These are phyloP conservation scores for Babesia sp. DNA, from an alignment of 169 alveolate species.

Conservation along the genomic window DNA sequence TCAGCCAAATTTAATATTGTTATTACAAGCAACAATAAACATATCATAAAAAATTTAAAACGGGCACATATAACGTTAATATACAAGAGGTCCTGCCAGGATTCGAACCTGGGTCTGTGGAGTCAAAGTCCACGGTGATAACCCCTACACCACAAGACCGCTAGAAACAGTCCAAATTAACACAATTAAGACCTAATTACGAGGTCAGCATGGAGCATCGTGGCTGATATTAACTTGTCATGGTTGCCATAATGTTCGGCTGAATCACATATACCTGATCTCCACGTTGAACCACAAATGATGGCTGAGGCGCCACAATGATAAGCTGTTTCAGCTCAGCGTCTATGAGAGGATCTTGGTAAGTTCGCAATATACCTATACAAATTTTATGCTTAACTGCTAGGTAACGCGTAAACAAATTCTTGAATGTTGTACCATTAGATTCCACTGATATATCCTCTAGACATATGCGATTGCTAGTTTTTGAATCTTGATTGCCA, in stretches of 20 bases:
- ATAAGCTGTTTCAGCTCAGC: conserved; percentile 37
- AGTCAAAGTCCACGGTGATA: conserved; percentile 94
- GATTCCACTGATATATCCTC: conserved; percentile 30
- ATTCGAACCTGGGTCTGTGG: conserved; percentile 95
- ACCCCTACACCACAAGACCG: conserved; percentile 81
- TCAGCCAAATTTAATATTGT: no score
- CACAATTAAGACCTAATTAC: background rate
- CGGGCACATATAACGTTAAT: background rate
- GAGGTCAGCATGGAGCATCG: background rate
- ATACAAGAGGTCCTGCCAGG: conserved; percentile 89
- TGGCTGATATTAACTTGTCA: background rate
- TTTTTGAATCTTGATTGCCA: background rate
- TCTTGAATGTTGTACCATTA: conserved; percentile 28
- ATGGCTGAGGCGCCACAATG: conserved; percentile 66
- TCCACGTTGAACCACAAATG: conserved; percentile 33
- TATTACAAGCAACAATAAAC: no score
- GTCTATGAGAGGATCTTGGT: conserved; percentile 35
- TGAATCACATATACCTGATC: conserved; percentile 48
- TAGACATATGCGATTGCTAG: conserved; percentile 12
- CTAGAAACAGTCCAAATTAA: background rate
- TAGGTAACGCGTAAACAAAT: conserved; percentile 30
- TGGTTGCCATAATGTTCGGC: background rate
- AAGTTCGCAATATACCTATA: conserved; percentile 60
- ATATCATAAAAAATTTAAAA: background rate
- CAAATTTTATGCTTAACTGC: conserved; percentile 41